Evolutionary conservation across 768 basidiomycete species (phyloP), one percentile per base, ranked within the genome.

Genomic region (Pleurotus giganteus): DNA sequence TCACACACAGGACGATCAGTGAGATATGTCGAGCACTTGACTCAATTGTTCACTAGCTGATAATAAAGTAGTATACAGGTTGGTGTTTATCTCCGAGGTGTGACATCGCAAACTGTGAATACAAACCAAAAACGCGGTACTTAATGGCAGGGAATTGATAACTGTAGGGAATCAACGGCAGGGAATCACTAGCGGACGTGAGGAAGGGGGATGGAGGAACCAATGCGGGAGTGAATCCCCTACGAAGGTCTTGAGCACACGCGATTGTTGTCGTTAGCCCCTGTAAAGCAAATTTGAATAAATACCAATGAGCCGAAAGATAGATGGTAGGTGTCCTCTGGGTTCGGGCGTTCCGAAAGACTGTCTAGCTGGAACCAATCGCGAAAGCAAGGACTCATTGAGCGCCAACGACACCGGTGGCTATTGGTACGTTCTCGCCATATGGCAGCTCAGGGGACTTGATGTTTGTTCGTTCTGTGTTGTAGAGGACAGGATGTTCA

Each of bases 391-490:
- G 9, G n/a, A 34, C 31, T 51, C 34, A 51, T 51, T 37, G 49
- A 37, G 49, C 49, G 34, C 49, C 49, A 37, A 51, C 49, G 5
- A 70, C 65, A 44, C 73, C 69, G 51, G 83, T 74, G 46, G 78
- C 73, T 56, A 86, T 74, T 39, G 79, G 72, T 44, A 81, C 75
- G 60, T 79, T 84, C 66, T 89, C 86, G 58, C 77, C 78, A 59
- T 84, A 81, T 15, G 84, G 75, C 53, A 84, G 65, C 65, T 83
- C 83, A 57, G 85, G 79, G 34, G 83, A 71, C 66, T 82, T 85
- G 70, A 83, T 69, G 55, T 77, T 74, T 37, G 71, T 57, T n/a
- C 66, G 66, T 43, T 82, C 76, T 61, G 78, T 77, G 44, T 44
- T 47, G 55, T 73, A 79, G 57, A 73, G 63, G 36, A 71, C 67